A percentile compares a stretch with the other conserved stretches of the same genome.
These are phyloP conservation scores for Kluyveromyces aestuarii DNA, from an alignment of 805 yeast species.

Conservation along the genomic window DNA sequence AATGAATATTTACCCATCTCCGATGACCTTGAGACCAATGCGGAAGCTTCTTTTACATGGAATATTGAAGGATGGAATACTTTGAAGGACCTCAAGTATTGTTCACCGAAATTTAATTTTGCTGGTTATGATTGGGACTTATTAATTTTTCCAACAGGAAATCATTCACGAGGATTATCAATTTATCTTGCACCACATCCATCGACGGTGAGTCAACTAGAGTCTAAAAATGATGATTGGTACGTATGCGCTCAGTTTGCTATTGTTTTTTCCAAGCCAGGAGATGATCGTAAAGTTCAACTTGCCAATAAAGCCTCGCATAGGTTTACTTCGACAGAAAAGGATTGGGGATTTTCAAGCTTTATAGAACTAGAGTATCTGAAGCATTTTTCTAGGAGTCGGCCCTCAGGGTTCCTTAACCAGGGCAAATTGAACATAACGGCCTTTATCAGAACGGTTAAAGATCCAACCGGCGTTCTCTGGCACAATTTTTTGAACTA, in stretches of 20 bases:
- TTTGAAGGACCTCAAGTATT: constrained; percentile 31
- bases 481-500: constrained; percentile 85
- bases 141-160: constrained; percentile 71
- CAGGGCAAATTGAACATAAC: constrained; percentile 61
- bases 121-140: constrained; percentile 64
- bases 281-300: constrained; percentile 46
- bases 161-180: constrained; percentile 50
- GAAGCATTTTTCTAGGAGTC: constrained; percentile 30
- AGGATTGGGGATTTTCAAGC: constrained; percentile 95
- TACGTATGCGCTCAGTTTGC: constrained; percentile 88
- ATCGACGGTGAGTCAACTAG: constrained; percentile 14
- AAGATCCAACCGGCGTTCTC: constrained; percentile 87
- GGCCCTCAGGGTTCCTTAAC: constrained; percentile 34
- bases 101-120: constrained; percentile 40
- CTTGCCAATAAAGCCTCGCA: constrained; percentile 61
- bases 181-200: constrained; percentile 70
- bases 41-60: constrained; percentile 39
- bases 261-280: constrained; percentile 75
- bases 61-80: constrained; percentile 40
- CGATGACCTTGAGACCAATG: constrained; percentile 11
- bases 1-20: constrained; percentile 11
- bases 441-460: constrained; percentile 64
- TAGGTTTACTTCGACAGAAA: constrained; percentile 63
- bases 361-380: constrained; percentile 52
- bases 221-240: constrained; percentile 44